Conservation (phyloP, 1,284 basidiomycete species). For the Microbotryum lychnidis-dioicae region DNA sequence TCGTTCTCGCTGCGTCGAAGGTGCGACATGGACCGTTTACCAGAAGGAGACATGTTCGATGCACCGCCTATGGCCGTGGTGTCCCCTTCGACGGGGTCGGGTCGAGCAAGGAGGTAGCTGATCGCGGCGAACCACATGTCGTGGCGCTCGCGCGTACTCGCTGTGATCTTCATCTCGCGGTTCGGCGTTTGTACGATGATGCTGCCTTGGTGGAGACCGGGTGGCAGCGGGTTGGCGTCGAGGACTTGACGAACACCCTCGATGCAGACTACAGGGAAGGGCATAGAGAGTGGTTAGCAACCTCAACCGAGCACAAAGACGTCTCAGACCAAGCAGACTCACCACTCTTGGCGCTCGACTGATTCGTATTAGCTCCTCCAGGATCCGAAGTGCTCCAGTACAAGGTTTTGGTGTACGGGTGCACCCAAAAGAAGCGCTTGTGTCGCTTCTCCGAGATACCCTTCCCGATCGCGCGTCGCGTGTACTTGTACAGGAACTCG, state of each 20-base stretch:
- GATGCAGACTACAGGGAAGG: conserved; percentile 60
- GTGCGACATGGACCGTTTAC: too few species aligned
- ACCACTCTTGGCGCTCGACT: conserved; percentile 95
- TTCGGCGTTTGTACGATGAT: conserved; percentile 86
- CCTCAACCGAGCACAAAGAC: too few species aligned
- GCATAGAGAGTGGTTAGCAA: too few species aligned
- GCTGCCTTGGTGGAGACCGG: conserved; percentile 84
- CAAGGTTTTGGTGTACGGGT: conserved; percentile 94
- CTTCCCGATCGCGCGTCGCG: conserved; percentile 79
- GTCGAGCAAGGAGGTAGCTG: conserved; percentile 69
- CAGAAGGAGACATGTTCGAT: too few species aligned
- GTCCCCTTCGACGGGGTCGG: conserved; percentile 34
- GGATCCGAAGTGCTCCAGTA: conserved; percentile 94
- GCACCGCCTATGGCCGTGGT: too few species aligned
- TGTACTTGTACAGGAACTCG: conserved; percentile 98
- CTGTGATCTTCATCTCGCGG: conserved; percentile 96
- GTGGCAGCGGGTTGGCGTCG: conserved; percentile 86
- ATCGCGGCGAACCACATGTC: conserved; percentile 84
- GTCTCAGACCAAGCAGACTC: conserved; percentile 40
- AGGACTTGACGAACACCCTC: conserved; percentile 81
- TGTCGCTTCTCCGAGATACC: conserved; percentile 85
- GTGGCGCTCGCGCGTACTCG: conserved; percentile 84
- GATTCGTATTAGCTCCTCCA: conserved; percentile 71
- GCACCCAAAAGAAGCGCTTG: conserved; percentile 97
- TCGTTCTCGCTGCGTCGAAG: too few species aligned